Percentiles rank a stretch among this genome's conserved stretches.
Evolutionary conservation across 176 grass and related monocot genomes (phyloP).

Genomic region (Sorghum bicolor): Sorghum_bicolor_NCBIv3 NC_012871.2:68619501-68620000

Average conservation of each 20-base stretch:
- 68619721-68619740: too few species aligned
- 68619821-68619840: too few species aligned
- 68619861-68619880: too few species aligned
- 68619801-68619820: too few species aligned
- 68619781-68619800: too few species aligned
- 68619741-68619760: too few species aligned
- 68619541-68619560: neutral
- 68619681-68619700: too few species aligned
- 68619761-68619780: too few species aligned
- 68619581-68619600: neutral
- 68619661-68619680: neutral
- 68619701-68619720: too few species aligned
- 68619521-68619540: neutral
- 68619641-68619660: neutral
- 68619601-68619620: neutral
- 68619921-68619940: neutral
- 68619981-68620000: neutral
- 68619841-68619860: too few species aligned
- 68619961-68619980: neutral
- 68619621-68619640: neutral
- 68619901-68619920: neutral
- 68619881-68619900: neutral
- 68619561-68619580: neutral
- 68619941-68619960: neutral
- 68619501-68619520: conserved; percentile 30